A percentile compares a stretch with the other conserved stretches of the same genome.
Conservation (phyloP, 106 monocot species). For the Dendrobium catenatum region DNA sequence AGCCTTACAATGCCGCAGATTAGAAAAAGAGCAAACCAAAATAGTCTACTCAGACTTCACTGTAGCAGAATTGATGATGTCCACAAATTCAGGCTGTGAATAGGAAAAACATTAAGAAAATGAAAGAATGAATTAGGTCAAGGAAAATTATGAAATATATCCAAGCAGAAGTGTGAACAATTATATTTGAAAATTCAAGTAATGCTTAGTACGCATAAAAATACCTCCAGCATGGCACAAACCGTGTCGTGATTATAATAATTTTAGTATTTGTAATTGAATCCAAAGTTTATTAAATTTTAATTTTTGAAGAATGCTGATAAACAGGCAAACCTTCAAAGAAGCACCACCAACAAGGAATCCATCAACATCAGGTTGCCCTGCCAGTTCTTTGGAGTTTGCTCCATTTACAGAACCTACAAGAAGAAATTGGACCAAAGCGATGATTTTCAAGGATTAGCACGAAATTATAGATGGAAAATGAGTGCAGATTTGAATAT, state of each 20-base stretch:
- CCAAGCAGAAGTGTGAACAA: too few species aligned
- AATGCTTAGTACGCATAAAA: too few species aligned
- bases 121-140: too few species aligned
- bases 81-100: conserved; percentile 64
- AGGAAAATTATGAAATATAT: background rate
- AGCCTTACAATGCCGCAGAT: too few species aligned
- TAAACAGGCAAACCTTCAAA: conserved; percentile 41
- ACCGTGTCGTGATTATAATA: too few species aligned
- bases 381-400: conserved; percentile 61
- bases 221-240: too few species aligned
- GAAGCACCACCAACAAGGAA: conserved; percentile 85
- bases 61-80: conserved; percentile 77
- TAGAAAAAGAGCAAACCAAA: too few species aligned
- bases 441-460: background rate
- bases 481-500: background rate
- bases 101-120: background rate
- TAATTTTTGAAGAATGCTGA: too few species aligned
- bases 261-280: too few species aligned
- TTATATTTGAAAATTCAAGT: too few species aligned
- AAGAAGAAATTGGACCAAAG: background rate
- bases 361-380: conserved; percentile 68
- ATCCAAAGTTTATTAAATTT: too few species aligned
- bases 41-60: conserved; percentile 26
- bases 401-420: conserved; percentile 74
- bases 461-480: background rate